A percentile compares a stretch with the other conserved stretches of the same genome.
phyloP scores from a whole-genome alignment of 2,329 filamentous ascomycete genomes.

The Pseudogymnoascus sp. region DNA sequence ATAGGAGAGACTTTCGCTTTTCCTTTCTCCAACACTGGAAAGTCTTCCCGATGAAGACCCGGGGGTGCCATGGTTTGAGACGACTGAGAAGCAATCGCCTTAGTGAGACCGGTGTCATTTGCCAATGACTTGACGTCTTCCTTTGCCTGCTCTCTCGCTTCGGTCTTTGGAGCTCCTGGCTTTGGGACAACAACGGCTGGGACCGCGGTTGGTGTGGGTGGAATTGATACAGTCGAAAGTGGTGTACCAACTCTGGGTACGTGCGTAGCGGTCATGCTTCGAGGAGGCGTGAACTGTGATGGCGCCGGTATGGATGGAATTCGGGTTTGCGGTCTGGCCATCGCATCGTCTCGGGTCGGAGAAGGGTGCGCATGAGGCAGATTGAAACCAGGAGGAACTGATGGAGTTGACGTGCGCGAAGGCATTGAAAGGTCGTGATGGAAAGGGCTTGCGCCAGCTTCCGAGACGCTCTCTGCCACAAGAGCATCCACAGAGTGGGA shows the following conservation, averaged over 20 bases:
- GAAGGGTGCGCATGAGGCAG: slow-evolving; percentile 34
- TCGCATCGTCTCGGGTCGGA: slow-evolving; percentile 23
- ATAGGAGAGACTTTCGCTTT: slow-evolving; percentile 19
- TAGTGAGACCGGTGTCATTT: slow-evolving; percentile 39
- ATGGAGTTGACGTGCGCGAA: slow-evolving; percentile 31
- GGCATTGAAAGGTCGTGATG: slow-evolving; percentile 16
- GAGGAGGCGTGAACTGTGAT: slow-evolving; percentile 22
- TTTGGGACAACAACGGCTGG: slow-evolving; percentile 9
- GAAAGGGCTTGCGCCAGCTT: slow-evolving; percentile 18
- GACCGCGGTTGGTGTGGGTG: slow-evolving; percentile 17
- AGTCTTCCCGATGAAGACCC: slow-evolving; percentile 53
- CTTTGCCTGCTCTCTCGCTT: slow-evolving; percentile 30
- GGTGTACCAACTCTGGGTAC: slow-evolving; percentile 24
- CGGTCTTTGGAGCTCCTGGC: neutral
- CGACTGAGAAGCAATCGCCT: slow-evolving; percentile 33
- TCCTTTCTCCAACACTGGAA: slow-evolving; percentile 47
- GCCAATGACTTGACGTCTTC: slow-evolving; percentile 40
- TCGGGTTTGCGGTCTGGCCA: slow-evolving; percentile 20
- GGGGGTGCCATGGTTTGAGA: slow-evolving; percentile 24
- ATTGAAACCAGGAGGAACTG: slow-evolving; percentile 41
- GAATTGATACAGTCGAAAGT: slow-evolving; percentile 23
- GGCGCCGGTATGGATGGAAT: slow-evolving; percentile 20
- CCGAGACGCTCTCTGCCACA: slow-evolving; percentile 46
- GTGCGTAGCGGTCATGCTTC: slow-evolving; percentile 16
- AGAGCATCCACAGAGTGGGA: slow-evolving; percentile 59